Evolutionary conservation across 768 basidiomycete species (phyloP).

Genomic region (Lentinula sp.): DNA sequence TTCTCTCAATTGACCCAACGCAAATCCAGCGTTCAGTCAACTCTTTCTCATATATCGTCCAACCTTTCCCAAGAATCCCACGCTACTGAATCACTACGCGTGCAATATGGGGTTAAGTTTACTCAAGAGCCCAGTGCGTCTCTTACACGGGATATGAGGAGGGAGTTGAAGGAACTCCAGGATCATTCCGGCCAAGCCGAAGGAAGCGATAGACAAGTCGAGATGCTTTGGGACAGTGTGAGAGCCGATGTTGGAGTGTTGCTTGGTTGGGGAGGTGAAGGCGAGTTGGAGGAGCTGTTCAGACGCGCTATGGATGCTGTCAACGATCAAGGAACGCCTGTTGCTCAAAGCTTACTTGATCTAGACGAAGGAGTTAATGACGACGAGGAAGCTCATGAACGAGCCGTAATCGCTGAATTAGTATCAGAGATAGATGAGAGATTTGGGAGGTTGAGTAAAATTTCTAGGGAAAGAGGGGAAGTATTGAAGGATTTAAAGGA

Average conservation of each 20-base stretch:
- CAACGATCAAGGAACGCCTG: conserved; percentile 29
- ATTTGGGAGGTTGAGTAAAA: conserved; percentile 72
- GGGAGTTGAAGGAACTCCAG: conserved; percentile 74
- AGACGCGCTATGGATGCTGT: conserved; percentile 22
- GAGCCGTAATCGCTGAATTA: conserved; percentile 56
- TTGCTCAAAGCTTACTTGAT: conserved; percentile 30
- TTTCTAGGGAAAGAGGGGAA: conserved; percentile 79
- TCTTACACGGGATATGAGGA: conserved; percentile 62
- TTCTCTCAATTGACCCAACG: conserved; percentile 53
- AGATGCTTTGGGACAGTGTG: conserved; percentile 65
- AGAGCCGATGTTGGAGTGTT: conserved; percentile 59
- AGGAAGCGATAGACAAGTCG: conserved; percentile 73
- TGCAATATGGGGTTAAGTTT: conserved; percentile 84
- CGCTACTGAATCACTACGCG: conserved; percentile 85
- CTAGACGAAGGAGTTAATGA: conserved; percentile 59
- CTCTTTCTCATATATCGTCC: conserved; percentile 54
- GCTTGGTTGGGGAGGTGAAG: conserved; percentile 27
- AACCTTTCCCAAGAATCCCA: conserved; percentile 79
- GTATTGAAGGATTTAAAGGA: conserved; percentile 94
- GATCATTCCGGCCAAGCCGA: conserved; percentile 71
- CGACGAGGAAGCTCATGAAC: conserved; percentile 68
- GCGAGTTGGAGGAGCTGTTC: conserved; percentile 60
- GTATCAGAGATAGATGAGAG: conserved; percentile 77
- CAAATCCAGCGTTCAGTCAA: conserved; percentile 49
- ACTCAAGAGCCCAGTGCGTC: conserved; percentile 79